A percentile compares a stretch with the other conserved stretches of the same genome.
Evolutionary conservation across 1,284 basidiomycete species (phyloP).

Genomic region (Marasmius sp.): DNA sequence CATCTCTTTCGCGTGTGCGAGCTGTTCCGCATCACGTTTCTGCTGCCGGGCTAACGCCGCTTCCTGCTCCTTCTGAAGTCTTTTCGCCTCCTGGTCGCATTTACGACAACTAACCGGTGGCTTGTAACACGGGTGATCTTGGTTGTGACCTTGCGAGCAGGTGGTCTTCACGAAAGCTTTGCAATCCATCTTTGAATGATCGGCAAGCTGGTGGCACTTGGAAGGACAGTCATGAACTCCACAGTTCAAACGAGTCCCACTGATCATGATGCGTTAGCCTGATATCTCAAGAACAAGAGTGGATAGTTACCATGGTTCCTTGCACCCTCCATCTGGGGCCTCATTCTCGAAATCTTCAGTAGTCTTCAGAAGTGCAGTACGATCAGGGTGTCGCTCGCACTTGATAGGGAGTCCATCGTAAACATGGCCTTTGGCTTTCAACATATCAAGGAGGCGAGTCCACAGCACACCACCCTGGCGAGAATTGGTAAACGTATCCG

Average conservation of each 20-base stretch:
- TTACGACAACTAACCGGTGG: constrained; percentile 28
- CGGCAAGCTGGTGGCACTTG: constrained; percentile 53
- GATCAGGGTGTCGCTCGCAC: constrained; percentile 54
- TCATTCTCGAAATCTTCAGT: constrained; percentile 49
- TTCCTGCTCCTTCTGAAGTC: constrained; percentile 25
- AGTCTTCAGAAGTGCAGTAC: constrained; percentile 32
- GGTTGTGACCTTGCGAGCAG: constrained; percentile 26
- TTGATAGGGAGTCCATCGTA: constrained; percentile 57
- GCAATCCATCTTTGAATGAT: constrained; percentile 33
- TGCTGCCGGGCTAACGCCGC: neutral
- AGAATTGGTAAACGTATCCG: constrained; percentile 53
- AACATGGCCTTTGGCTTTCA: constrained; percentile 43
- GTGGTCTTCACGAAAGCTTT: constrained; percentile 13
- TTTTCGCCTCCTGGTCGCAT: constrained; percentile 32
- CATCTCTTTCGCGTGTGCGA: no score
- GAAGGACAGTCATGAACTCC: constrained; percentile 49
- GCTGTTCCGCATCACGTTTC: no score
- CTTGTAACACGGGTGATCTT: constrained; percentile 29
- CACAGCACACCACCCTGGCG: constrained; percentile 53
- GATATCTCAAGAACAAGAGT: neutral
- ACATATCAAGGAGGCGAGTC: constrained; percentile 43
- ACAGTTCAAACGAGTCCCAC: constrained; percentile 46
- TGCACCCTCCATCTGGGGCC: constrained; percentile 64
- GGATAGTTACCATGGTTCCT: constrained; percentile 47
- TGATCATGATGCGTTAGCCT: constrained; percentile 20